Percentiles rank a stretch among this genome's conserved stretches.
Evolutionary conservation across 495 filamentous ascomycete genomes (phyloP).

Genomic region (Penicillium bialowiezense): DNA sequence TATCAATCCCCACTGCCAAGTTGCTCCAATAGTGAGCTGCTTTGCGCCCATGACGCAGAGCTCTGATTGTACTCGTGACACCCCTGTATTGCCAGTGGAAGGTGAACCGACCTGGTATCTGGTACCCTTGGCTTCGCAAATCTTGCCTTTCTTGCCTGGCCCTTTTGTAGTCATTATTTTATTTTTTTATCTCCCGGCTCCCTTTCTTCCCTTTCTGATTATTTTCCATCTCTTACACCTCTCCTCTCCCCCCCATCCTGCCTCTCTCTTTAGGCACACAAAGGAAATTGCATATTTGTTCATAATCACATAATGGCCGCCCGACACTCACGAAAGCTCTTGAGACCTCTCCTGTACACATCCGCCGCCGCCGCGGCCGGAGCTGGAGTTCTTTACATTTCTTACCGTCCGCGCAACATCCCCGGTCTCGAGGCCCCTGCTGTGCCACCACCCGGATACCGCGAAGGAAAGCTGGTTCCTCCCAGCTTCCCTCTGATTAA

Average conservation of each 20-base stretch:
- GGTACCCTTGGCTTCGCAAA: constrained; percentile 6
- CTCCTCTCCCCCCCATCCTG: constrained; percentile 1
- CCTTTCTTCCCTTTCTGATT: not conserved
- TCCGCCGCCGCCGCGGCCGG: constrained; percentile 55
- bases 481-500: constrained; percentile 80
- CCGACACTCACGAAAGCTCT: constrained; percentile 53
- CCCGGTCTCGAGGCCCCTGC: constrained; percentile 76
- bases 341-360: constrained; percentile 61
- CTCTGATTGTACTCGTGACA: constrained; percentile 7
- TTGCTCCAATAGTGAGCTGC: constrained; percentile 20
- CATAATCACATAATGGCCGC: constrained; percentile 50
- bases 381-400: constrained; percentile 67
- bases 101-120: constrained; percentile 19
- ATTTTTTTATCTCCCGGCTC: not conserved
- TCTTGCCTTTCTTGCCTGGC: constrained; percentile 10
- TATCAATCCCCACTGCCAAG: constrained; percentile 19
- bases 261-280: constrained; percentile 11
- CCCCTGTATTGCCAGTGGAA: constrained; percentile 11
- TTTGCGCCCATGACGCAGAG: constrained; percentile 10
- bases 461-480: constrained; percentile 72
- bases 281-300: not conserved
- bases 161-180: not conserved
- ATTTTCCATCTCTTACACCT: not conserved
- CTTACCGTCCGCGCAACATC: constrained; percentile 82
- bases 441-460: constrained; percentile 79